phyloP scores from a whole-genome alignment of 768 basidiomycete species.

The Royoungia palumana region DNA sequence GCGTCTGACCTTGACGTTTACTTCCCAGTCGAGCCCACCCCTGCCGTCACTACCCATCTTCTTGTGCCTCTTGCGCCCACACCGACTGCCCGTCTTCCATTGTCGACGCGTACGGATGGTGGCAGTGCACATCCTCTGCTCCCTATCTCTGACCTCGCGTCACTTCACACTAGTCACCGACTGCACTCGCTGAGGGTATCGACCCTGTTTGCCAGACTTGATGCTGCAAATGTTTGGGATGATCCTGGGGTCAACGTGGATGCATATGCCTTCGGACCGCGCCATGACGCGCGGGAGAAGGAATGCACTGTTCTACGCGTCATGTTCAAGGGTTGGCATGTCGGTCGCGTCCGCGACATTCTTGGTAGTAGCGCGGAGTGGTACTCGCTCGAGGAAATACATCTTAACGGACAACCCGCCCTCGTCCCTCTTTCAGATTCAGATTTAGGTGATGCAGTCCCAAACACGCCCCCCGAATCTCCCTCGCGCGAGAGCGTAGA shows the following conservation, averaged over 20 bases:
- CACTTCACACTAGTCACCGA: constrained; percentile 50
- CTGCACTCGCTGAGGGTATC: constrained; percentile 63
- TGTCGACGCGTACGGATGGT: constrained; percentile 32
- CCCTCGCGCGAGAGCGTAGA: constrained; percentile 7
- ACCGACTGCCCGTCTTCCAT: constrained; percentile 61
- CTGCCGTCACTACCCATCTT: constrained; percentile 57
- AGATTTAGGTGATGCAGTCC: not conserved
- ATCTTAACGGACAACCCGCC: constrained; percentile 11
- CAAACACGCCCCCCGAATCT: not conserved
- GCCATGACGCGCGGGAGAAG: constrained; percentile 34
- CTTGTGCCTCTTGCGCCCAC: constrained; percentile 77
- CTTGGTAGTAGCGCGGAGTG: constrained; percentile 75
- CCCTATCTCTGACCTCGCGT: constrained; percentile 50
- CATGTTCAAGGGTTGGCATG: constrained; percentile 72
- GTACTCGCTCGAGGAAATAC: constrained; percentile 67
- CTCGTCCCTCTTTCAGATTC: not conserved
- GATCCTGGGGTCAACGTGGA: constrained; percentile 46
- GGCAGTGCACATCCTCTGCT: constrained; percentile 38
- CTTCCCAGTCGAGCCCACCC: constrained; percentile 43
- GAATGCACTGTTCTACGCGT: constrained; percentile 66
- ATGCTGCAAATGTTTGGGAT: constrained; percentile 64
- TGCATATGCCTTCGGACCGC: constrained; percentile 59
- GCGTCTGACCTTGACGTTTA: constrained; percentile 56
- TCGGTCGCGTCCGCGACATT: constrained; percentile 57
- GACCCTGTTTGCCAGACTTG: constrained; percentile 67